These are phyloP conservation scores for Gossypium lobatum DNA, from an alignment of 441 rosid genomes.

Conservation along the genomic window DNA sequence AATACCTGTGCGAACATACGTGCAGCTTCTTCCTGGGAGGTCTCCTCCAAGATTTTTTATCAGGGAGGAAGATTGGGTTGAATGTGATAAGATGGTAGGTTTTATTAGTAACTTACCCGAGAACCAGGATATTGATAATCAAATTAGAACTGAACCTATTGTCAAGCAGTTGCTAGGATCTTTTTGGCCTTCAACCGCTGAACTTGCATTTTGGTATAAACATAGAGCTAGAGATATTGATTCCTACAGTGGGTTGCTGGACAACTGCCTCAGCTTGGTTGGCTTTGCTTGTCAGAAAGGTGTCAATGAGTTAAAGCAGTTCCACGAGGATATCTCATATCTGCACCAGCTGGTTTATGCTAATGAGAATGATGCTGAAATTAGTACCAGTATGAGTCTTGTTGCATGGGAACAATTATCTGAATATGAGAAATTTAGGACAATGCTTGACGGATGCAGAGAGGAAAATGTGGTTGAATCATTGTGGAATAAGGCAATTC, in stretches of 20 bases:
- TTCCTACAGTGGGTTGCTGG: conserved; percentile 81
- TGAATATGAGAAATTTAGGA: conserved; percentile 77
- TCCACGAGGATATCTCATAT: conserved; percentile 70
- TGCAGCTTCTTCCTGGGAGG: conserved; percentile 93
- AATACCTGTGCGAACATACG: conserved; percentile 74
- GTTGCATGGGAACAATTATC: conserved; percentile 70
- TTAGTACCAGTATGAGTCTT: conserved; percentile 56
- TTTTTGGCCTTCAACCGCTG: conserved; percentile 72
- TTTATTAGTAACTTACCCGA: conserved; percentile 53
- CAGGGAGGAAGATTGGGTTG: conserved; percentile 99
- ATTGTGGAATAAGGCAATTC: conserved; percentile 62
- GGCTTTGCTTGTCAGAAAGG: conserved; percentile 80
- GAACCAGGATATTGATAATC: conserved; percentile 39
- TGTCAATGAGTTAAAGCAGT: conserved; percentile 59
- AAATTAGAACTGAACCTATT: conserved; percentile 75
- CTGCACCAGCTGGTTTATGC: conserved; percentile 73
- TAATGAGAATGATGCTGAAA: conserved; percentile 45
- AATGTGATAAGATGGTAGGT: conserved; percentile 70
- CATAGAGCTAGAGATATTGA: conserved; percentile 87
- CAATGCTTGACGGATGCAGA: conserved; percentile 66
- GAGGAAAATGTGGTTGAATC: conserved; percentile 56
- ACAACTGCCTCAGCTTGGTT: conserved; percentile 71
- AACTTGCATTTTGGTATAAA: conserved; percentile 77
- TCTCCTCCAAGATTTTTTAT: conserved; percentile 64
- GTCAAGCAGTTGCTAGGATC: conserved; percentile 51